Percentiles rank a stretch among this genome's conserved stretches.
phyloP scores from a whole-genome alignment of 768 basidiomycete species.

The Termitomyces sp. region DNA sequence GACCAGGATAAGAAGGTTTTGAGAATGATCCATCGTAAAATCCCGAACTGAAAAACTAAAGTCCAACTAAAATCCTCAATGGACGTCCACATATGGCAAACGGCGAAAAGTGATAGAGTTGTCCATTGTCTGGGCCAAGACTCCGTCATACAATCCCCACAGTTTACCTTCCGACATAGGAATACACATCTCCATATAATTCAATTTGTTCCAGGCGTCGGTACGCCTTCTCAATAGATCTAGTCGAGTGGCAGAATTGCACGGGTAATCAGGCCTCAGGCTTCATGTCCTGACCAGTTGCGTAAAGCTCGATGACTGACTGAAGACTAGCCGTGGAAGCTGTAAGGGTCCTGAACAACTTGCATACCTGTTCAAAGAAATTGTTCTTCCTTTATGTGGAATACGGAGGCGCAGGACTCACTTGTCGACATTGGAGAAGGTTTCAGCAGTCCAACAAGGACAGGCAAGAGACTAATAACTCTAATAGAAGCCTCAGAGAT shows the following conservation, averaged over 20 bases:
- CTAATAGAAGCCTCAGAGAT: neutral
- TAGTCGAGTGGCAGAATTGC: neutral
- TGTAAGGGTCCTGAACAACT: neutral
- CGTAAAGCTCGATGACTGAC: neutral
- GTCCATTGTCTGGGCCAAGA: neutral
- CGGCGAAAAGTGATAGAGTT: neutral
- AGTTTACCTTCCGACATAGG: neutral
- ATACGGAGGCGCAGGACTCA: neutral
- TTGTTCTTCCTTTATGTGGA: neutral
- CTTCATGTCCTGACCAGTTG: neutral
- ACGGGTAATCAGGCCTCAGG: too few relatives aligned
- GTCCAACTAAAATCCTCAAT: neutral
- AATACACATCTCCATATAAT: neutral
- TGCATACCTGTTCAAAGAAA: neutral
- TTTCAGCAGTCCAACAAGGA: neutral
- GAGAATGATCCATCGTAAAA: neutral
- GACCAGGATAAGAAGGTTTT: neutral
- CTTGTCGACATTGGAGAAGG: neutral
- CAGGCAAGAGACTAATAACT: neutral
- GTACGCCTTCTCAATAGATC: neutral
- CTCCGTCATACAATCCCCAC: neutral
- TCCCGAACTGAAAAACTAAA: neutral
- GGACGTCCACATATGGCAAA: neutral
- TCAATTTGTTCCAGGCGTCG: neutral
- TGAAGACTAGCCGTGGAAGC: neutral